Base-by-base conservation (phyloP, 768 basidiomycete genomes). In the Rhizopogon salebrosus region DNA sequence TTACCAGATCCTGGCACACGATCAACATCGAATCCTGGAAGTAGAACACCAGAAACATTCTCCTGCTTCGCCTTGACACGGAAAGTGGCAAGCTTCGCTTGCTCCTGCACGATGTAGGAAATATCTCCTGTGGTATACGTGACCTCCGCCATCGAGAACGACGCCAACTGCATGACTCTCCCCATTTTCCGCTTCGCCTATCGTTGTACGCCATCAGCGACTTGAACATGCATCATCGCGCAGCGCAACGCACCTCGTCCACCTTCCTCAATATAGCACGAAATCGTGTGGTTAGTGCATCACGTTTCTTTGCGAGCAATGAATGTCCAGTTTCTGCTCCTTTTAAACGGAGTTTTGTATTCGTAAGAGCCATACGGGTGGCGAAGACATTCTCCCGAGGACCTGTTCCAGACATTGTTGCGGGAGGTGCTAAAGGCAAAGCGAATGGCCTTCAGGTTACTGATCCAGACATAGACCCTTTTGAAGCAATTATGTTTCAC, bases 151-250 rank as follows among this genome's bases (percentile, higher is more conserved):
- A 98, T 87, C 39, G 95, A 97, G 78, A 99, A 97, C 38, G 97
- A 98, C 23, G 97, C 97, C 48, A 98, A 79, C 69, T 99, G 97
- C 86, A 99, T 97, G 23, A 98, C 95, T 54, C 91, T 80, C 27
- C 97, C 97, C 97, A 98, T 99, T 75, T 98, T 95, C 54, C 94
- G 83, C 70, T 99, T 99, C 9, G 97, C 95, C 95, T 98, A 53
- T 18, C 18, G 58, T 55, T 56, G 5, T 51, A 60, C 51, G 57
- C n/a, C 54, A 59, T 69, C 41, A 66, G 60, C 37, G 58, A 51
- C 41, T 20, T 29, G 36, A 49, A 54, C 26, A 16, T 27, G 26
- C 26, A 50, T 49, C 14, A 39, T 35, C 10, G 7, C 24, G 1
- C 40, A 38, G 38, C n/a, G 49, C 22, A 55, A 72, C 75, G 58